Evolutionary conservation across 2,329 filamentous ascomycete genomes (phyloP), one percentile per base, ranked within the genome.

Genomic region (Aphanoascus verrucosus): DNA sequence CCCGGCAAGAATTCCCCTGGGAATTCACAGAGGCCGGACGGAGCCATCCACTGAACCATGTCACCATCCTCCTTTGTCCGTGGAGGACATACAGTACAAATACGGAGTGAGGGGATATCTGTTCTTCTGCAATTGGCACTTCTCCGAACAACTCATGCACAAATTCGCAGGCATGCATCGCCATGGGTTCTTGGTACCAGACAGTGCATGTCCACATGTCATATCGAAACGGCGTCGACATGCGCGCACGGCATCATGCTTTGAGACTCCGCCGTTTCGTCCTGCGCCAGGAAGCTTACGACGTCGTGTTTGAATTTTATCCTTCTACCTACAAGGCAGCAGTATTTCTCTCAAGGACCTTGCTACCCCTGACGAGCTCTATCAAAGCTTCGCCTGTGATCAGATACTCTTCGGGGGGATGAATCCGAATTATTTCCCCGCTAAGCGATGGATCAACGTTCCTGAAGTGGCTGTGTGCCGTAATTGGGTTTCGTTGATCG

Each of bases 301-400:
- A 17, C 43, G 32, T 17, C 12, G 3, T 46, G 7, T 28, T 7
- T 28, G 23, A 28, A 28, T 28, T 28, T 28, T 28, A 28, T 28
- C 23, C 23, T 7, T 28, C 23, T 28, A 28, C 23, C 3, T 28
- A 28, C 56, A 46, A 46, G 43, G 43, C 43, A 46, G 43, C 57
- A 58, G 54, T 63, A 68, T 65, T 65, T 57, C 59, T 60, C 58
- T 58, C 53, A 42, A 40, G 17, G 40, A 17, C 42, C 20, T 17
- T 37, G 38, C 23, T 28, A 28, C 7, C n/a, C n/a, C n/a, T 61
- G 58, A 61, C 59, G 60, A 60, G 60, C 59, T 59, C 55, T 55
- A 59, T 55, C 35, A 15, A 12, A 38, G 12, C 35, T 38, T 38
- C 35, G 4, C 23, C 23, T 7, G 23, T 28, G 23, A 28, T 28